Conservation (phyloP, 2,329 filamentous ascomycete genomes). For the Tolypocladium pustulatum region DNA sequence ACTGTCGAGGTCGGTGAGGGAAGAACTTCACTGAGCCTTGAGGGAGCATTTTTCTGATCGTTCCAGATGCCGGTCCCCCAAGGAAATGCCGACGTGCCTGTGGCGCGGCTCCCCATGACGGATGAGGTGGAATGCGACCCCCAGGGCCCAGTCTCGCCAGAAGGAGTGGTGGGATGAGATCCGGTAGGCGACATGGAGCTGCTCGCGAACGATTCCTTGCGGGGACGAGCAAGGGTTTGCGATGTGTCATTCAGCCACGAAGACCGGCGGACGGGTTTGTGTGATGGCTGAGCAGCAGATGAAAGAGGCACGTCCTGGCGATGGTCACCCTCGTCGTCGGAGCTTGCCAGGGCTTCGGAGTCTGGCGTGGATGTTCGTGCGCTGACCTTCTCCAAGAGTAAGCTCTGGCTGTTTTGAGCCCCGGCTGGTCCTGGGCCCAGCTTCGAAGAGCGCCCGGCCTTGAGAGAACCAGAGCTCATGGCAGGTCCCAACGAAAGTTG, state of each 20-base stretch:
- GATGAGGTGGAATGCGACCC: conserved; percentile 39
- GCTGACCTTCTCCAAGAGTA: conserved; percentile 66
- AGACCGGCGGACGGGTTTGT: conserved; percentile 58
- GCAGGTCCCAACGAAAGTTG: conserved; percentile 8
- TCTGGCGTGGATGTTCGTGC: conserved; percentile 81
- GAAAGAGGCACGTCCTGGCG: conserved; percentile 42
- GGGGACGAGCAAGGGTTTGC: conserved; percentile 49
- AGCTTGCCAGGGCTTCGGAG: conserved; percentile 86
- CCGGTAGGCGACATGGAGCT: conserved; percentile 67
- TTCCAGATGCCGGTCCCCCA: conserved; percentile 85
- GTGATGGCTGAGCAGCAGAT: conserved; percentile 31
- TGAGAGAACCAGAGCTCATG: conserved; percentile 43
- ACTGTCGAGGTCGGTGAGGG: conserved; percentile 61
- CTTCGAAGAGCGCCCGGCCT: conserved; percentile 40
- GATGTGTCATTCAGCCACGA: conserved; percentile 83
- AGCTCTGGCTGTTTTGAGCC: conserved; percentile 49
- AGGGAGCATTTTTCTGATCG: conserved; percentile 67
- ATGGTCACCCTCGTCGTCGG: conserved; percentile 79
- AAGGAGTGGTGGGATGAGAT: conserved; percentile 73
- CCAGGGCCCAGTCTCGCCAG: conserved; percentile 52
- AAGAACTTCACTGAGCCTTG: conserved; percentile 63
- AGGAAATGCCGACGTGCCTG: conserved; percentile 44
- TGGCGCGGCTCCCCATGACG: conserved; percentile 34
- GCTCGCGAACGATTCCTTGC: conserved; percentile 69
- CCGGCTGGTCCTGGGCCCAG: conserved; percentile 35